Evolutionary conservation across 208 protist genomes (phyloP).

Genomic region (Trypanosoma caninum): DNA sequence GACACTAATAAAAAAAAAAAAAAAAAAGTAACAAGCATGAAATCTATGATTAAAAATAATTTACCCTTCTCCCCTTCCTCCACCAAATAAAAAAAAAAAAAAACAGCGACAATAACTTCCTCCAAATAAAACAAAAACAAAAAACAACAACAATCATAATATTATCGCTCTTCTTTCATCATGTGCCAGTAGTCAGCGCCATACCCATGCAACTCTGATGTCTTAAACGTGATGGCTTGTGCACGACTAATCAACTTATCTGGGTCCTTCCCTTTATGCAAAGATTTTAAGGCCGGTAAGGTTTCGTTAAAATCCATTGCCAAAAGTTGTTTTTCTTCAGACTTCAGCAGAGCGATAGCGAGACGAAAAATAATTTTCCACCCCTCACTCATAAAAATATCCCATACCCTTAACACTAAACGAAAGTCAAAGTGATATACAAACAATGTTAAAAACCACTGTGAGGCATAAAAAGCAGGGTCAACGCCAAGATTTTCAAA

Average conservation of each 20-base stretch:
- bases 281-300: conserved; percentile 70
- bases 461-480: conserved; percentile 87
- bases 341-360: conserved; percentile 86
- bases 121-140: not conserved
- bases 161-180: not conserved
- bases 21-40: not conserved
- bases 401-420: conserved; percentile 88
- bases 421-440: conserved; percentile 88
- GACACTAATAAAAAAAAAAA: not conserved
- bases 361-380: conserved; percentile 94
- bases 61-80: not conserved
- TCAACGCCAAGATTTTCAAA: conserved; percentile 72
- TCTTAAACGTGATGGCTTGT: conserved; percentile 86
- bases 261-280: conserved; percentile 85
- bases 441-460: conserved; percentile 94
- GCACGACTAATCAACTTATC: conserved; percentile 70
- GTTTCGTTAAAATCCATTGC: conserved; percentile 71
- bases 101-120: not conserved
- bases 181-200: conserved; percentile 75
- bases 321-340: conserved; percentile 78
- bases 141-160: not conserved
- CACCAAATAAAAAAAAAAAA: not conserved
- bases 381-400: conserved; percentile 91
- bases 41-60: not conserved
- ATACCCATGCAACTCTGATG: conserved; percentile 74